Evolutionary conservation across 2,329 filamentous ascomycete species (phyloP).

Genomic region (Diaporthe ampelina): DNA sequence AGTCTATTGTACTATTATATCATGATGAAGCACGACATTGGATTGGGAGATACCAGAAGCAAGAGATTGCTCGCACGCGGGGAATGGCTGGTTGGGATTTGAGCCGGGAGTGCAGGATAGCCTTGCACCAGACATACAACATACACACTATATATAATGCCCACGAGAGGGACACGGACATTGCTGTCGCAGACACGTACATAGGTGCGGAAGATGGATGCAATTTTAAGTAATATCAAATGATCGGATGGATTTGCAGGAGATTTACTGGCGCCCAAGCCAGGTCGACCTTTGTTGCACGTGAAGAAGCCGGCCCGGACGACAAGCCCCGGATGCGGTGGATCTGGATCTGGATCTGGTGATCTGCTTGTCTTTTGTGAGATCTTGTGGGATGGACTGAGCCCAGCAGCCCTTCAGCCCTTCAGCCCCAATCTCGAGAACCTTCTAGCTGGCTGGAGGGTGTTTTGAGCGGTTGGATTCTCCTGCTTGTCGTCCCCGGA

Average conservation of each 20-base stretch:
- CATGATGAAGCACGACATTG: slow-evolving; percentile 22
- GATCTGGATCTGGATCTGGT: slow-evolving; percentile 17
- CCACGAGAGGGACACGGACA: neutral
- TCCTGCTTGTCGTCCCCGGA: too few species aligned
- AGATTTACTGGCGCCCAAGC: neutral
- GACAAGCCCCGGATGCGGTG: neutral
- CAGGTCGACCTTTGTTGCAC: neutral
- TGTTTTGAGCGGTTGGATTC: neutral
- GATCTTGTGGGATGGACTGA: slow-evolving; percentile 11
- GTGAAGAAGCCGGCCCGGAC: neutral
- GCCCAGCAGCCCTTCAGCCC: neutral
- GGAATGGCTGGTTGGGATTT: neutral
- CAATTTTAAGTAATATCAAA: slow-evolving; percentile 3
- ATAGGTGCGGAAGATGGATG: neutral
- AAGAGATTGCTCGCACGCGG: slow-evolving; percentile 15
- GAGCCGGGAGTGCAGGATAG: neutral
- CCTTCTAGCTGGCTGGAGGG: neutral
- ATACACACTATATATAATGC: neutral
- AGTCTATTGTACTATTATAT: slow-evolving; percentile 26
- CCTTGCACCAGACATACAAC: neutral
- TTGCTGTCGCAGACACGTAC: slow-evolving; percentile 14
- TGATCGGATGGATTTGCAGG: neutral
- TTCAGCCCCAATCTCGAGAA: neutral
- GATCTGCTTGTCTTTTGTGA: slow-evolving; percentile 11
- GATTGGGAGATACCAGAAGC: slow-evolving; percentile 27